Percentiles rank a stretch among this genome's conserved stretches.
phyloP scores from a whole-genome alignment of 1,284 basidiomycete genomes.

The Trametes hirsuta region DNA sequence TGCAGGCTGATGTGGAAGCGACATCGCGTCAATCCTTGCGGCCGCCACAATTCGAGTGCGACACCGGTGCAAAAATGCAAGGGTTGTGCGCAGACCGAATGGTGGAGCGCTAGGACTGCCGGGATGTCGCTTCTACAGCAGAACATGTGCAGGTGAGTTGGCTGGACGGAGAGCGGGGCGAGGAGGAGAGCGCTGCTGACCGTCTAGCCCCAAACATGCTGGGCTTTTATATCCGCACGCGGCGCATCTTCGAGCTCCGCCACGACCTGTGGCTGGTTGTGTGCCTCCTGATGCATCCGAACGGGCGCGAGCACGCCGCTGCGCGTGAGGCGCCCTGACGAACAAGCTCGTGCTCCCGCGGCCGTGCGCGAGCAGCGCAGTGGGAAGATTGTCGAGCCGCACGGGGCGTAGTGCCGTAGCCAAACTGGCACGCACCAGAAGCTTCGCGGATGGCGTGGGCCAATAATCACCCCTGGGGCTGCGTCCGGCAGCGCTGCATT shows the following conservation, averaged over 20 bases:
- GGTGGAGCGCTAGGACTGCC: conserved; percentile 18
- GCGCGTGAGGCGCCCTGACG: not conserved
- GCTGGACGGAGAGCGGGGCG: not conserved
- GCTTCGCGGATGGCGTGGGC: conserved; percentile 7
- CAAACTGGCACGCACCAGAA: conserved; percentile 2
- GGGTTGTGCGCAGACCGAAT: conserved; percentile 17
- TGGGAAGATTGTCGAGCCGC: conserved; percentile 5
- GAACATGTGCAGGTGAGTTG: not conserved
- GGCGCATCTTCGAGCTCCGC: conserved; percentile 5
- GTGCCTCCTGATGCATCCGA: not conserved
- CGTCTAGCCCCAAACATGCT: not conserved
- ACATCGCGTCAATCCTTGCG: conserved; percentile 28
- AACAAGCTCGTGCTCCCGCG: conserved; percentile 10
- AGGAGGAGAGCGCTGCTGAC: not conserved
- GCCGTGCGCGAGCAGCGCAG: not conserved
- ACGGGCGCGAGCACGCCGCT: not conserved
- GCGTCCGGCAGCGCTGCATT: not conserved
- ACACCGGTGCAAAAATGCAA: conserved; percentile 14
- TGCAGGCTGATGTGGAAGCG: conserved; percentile 10
- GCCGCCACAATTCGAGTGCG: conserved; percentile 26
- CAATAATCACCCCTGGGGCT: not conserved
- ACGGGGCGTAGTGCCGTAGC: not conserved
- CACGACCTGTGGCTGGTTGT: not conserved
- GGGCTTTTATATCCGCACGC: conserved; percentile 1
- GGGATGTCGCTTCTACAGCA: conserved; percentile 15